Conservation (phyloP, 1,139 yeast species). For the Hansenula lynferdii region DNA sequence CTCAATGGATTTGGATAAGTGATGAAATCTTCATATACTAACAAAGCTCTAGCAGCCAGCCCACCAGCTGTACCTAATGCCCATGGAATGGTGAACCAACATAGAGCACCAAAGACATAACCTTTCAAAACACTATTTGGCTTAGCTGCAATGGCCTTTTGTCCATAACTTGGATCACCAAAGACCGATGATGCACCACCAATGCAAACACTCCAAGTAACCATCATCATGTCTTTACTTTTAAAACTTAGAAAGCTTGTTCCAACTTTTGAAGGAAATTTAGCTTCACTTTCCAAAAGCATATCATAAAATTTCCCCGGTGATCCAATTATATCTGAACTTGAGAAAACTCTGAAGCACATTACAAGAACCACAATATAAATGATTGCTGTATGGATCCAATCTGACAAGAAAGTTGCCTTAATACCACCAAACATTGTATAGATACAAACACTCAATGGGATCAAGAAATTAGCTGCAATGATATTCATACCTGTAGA, state of each 20-base stretch:
- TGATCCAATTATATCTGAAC: constrained; percentile 31
- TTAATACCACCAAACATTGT: constrained; percentile 50
- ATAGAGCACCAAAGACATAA: constrained; percentile 34
- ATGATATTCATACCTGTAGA: constrained; percentile 44
- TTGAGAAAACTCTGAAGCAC: constrained; percentile 27
- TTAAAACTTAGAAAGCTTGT: constrained; percentile 17
- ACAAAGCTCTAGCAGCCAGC: constrained; percentile 33
- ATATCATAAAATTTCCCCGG: constrained; percentile 33
- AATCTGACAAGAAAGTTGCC: constrained; percentile 43
- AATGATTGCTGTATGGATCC: constrained; percentile 40
- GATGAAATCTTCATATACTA: constrained; percentile 28
- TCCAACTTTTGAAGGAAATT: constrained; percentile 23
- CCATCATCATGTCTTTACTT: constrained; percentile 18
- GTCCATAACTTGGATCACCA: constrained; percentile 38
- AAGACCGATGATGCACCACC: constrained; percentile 34
- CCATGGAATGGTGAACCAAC: constrained; percentile 38
- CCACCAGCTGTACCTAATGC: constrained; percentile 35
- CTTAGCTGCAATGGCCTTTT: constrained; percentile 40
- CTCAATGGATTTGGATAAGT: constrained; percentile 29
- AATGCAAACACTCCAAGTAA: constrained; percentile 27
- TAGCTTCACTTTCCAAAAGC: constrained; percentile 25
- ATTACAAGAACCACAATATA: constrained; percentile 32
- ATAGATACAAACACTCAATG: constrained; percentile 47
- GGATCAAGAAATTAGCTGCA: constrained; percentile 46
- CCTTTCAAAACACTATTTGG: constrained; percentile 32